Conservation (phyloP, 768 basidiomycete genomes). For the Leccinellum luteum region DNA sequence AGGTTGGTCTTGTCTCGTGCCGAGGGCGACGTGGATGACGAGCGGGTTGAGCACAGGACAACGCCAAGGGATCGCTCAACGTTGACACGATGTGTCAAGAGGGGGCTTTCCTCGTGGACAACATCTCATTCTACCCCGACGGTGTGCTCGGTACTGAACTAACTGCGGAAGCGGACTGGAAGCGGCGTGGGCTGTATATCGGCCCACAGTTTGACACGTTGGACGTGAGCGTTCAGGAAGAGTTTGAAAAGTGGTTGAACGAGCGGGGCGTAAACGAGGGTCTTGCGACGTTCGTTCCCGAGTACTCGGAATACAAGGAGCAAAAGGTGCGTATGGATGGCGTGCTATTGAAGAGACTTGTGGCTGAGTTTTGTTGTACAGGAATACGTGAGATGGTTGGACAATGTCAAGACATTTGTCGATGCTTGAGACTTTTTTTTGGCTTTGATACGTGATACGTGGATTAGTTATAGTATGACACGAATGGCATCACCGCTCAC, state of each 20-base stretch:
- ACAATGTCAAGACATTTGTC: conserved; percentile 78
- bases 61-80: conserved; percentile 63
- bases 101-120: conserved; percentile 82
- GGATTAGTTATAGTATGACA: background rate
- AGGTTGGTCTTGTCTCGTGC: conserved; percentile 43
- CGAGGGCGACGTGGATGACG: background rate
- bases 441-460: background rate
- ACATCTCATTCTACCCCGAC: conserved; percentile 82
- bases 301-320: conserved; percentile 88
- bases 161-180: conserved; percentile 92
- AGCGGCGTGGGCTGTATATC: conserved; percentile 85
- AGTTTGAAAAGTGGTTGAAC: conserved; percentile 84
- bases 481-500: conserved; percentile 25
- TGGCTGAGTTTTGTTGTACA: conserved; percentile 29
- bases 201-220: conserved; percentile 94
- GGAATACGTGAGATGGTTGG: conserved; percentile 93
- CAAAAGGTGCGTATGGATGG: conserved; percentile 61
- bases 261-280: conserved; percentile 87
- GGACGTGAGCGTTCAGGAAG: conserved; percentile 82
- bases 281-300: conserved; percentile 83
- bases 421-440: conserved; percentile 44
- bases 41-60: conserved; percentile 35
- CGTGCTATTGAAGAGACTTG: background rate
- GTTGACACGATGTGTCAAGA: conserved; percentile 79
- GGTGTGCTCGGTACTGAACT: conserved; percentile 67